Base-by-base conservation (phyloP, 148 eudicot species). In the Nyssa sinensis region DNA sequence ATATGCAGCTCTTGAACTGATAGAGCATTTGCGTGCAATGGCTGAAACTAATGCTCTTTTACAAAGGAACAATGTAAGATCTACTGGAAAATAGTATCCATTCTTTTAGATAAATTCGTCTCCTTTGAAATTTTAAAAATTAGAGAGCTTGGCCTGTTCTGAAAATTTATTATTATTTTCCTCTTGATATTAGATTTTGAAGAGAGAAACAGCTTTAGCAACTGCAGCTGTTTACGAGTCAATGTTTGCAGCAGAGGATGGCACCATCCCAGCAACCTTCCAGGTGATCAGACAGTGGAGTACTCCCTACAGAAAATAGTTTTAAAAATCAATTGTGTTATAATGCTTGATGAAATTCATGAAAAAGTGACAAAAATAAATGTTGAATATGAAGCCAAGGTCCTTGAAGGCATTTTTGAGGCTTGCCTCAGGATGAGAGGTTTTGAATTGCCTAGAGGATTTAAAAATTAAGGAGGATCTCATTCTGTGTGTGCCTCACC, bases 161-260 rank as follows among this genome's bases (percentile, higher is more conserved):
- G 37, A 35, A 35, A 71, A 4, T 35, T 9, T 34, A 44, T 71
- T 24, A 11, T 21, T 23, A 33, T 12, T 7, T 29, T 41, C 61
- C 16, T 2, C 33, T 17, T 0, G 8, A 58, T 10, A 55, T 74
- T 75, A 95, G 98, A 71, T 88, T 33, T 82, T 95, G 71, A 95
- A 89, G 73, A 95, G 89, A 82, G 97, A 95, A 34, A 92, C 98
- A 24, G 98, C 98, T 5, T 83, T 95, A 47, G 97, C 97, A 67
- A 89, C 98, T 11, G 98, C 98, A 74, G 91, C 98, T 68, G 82
- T 94, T 69, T 94, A 94, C 37, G 92, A 94, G 85, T 94, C 97
- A 9, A 90, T 94, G 97, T 94, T 94, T 83, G 98, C 92, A 72
- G 92, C 86, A 55, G 97, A 94, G 85, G 98, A 94, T 76, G 98